These are phyloP conservation scores for Neurospora sp. DNA, from an alignment of 495 filamentous ascomycete genomes.

Conservation along the genomic window DNA sequence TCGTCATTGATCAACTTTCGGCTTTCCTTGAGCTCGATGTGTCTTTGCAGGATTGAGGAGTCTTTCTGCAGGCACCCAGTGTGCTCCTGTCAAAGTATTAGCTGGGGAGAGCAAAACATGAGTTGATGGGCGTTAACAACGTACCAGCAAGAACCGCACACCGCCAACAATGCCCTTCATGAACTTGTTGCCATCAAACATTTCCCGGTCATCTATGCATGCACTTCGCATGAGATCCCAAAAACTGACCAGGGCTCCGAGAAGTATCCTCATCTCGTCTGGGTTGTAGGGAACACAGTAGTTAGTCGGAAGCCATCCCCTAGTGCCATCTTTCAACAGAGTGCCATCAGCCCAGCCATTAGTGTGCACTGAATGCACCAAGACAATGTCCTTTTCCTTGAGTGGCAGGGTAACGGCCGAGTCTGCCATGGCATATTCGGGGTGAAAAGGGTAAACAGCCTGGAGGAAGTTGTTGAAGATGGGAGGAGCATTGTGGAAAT, in stretches of 20 bases:
- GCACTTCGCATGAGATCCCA: slow-evolving; percentile 79
- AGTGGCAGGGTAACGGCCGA: slow-evolving; percentile 82
- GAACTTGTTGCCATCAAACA: slow-evolving; percentile 79
- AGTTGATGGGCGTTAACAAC: slow-evolving; percentile 24
- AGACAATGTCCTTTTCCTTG: slow-evolving; percentile 80
- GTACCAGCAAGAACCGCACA: slow-evolving; percentile 79
- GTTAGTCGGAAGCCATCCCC: slow-evolving; percentile 97
- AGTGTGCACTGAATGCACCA: slow-evolving; percentile 94
- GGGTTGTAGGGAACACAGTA: slow-evolving; percentile 95
- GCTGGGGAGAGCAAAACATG: slow-evolving; percentile 4
- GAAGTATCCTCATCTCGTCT: slow-evolving; percentile 68
- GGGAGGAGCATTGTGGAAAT: slow-evolving; percentile 40
- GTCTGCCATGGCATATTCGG: slow-evolving; percentile 52
- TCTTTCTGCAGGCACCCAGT: slow-evolving; percentile 82
- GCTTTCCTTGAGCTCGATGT: slow-evolving; percentile 66
- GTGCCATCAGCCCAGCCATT: slow-evolving; percentile 99
- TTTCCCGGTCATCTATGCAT: slow-evolving; percentile 50
- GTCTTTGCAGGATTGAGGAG: slow-evolving; percentile 57
- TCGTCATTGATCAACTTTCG: slow-evolving; percentile 84
- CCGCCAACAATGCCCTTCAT: slow-evolving; percentile 89
- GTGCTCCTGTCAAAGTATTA: slow-evolving; percentile 52
- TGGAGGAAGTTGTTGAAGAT: slow-evolving; percentile 91
- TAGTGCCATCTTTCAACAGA: slow-evolving; percentile 72
- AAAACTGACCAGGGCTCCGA: slow-evolving; percentile 80
- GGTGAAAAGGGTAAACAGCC: slow-evolving; percentile 92